Evolutionary conservation across 768 basidiomycete genomes (phyloP).

Genomic region (Macrolepiota albuminosa): DNA sequence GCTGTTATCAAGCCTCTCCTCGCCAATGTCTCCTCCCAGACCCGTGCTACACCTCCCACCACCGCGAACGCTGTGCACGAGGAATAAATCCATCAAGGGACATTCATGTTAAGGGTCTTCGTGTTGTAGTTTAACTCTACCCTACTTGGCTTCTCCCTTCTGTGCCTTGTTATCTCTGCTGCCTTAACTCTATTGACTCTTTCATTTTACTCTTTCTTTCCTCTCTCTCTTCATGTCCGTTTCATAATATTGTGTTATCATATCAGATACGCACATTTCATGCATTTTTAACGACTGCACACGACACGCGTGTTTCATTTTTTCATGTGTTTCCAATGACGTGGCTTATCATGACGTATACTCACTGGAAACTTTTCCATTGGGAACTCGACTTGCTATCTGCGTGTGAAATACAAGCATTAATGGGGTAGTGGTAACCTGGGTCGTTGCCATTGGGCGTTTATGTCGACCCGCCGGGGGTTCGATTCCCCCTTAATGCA

Average conservation of each 20-base stretch:
- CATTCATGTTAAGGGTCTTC: background rate
- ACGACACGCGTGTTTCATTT: background rate
- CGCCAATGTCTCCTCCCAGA: slow-evolving; percentile 48
- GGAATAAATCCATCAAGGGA: slow-evolving; percentile 8
- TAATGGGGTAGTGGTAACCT: slow-evolving; percentile 9
- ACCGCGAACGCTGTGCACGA: slow-evolving; percentile 40
- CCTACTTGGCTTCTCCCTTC: background rate
- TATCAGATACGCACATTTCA: background rate
- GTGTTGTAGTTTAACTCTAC: slow-evolving; percentile 2
- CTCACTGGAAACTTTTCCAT: no score
- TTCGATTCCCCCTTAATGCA: slow-evolving; percentile 88
- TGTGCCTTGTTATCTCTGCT: slow-evolving; percentile 1
- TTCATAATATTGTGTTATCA: background rate
- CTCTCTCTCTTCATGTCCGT: background rate
- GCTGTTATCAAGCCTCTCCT: slow-evolving; percentile 78
- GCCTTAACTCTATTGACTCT: background rate
- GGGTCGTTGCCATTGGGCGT: background rate
- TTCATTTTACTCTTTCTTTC: background rate
- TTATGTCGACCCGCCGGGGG: slow-evolving; percentile 73
- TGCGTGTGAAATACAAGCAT: background rate
- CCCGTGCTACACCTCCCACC: slow-evolving; percentile 38
- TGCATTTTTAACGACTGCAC: background rate
- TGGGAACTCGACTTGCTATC: no score
- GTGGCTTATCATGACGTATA: background rate
- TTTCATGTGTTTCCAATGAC: background rate